phyloP scores from a whole-genome alignment of 805 yeast genomes.

The Metschnikowia colocasiae region DNA sequence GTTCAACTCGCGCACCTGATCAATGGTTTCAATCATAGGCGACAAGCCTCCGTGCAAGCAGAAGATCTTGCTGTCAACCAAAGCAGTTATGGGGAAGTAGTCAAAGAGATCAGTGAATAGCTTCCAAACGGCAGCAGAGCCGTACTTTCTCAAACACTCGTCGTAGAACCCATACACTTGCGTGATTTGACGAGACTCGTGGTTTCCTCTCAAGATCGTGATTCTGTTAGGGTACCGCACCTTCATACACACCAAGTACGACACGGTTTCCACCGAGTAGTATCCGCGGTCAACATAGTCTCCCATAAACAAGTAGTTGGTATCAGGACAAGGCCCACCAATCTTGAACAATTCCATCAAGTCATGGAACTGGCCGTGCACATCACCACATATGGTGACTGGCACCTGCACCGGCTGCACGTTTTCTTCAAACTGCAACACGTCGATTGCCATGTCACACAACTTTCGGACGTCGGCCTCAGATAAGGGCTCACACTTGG shows the following conservation, averaged over 20 bases:
- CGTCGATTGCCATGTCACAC: slow-evolving; percentile 90
- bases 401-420: slow-evolving; percentile 95
- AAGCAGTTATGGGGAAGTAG: slow-evolving; percentile 88
- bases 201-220: slow-evolving; percentile 91
- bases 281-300: slow-evolving; percentile 89
- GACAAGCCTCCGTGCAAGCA: slow-evolving; percentile 94
- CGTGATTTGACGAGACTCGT: slow-evolving; percentile 92
- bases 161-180: slow-evolving; percentile 96
- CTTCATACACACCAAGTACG: slow-evolving; percentile 85
- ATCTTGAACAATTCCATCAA: slow-evolving; percentile 88
- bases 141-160: slow-evolving; percentile 90
- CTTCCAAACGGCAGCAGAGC: slow-evolving; percentile 91
- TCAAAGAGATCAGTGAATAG: slow-evolving; percentile 87
- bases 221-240: slow-evolving; percentile 88
- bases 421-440: slow-evolving; percentile 85
- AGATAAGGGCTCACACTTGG: slow-evolving; percentile 73
- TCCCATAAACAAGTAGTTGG: slow-evolving; percentile 47
- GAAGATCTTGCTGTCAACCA: slow-evolving; percentile 85
- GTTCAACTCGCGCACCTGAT: slow-evolving; percentile 86
- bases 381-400: slow-evolving; percentile 96
- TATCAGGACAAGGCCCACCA: slow-evolving; percentile 60
- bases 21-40: slow-evolving; percentile 90
- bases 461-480: slow-evolving; percentile 76
- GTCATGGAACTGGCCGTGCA: slow-evolving; percentile 95
- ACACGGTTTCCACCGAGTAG: slow-evolving; percentile 88